These are phyloP conservation scores for Carex scoparia DNA, from an alignment of 176 grass and related monocot genomes.

Conservation along the genomic window DNA sequence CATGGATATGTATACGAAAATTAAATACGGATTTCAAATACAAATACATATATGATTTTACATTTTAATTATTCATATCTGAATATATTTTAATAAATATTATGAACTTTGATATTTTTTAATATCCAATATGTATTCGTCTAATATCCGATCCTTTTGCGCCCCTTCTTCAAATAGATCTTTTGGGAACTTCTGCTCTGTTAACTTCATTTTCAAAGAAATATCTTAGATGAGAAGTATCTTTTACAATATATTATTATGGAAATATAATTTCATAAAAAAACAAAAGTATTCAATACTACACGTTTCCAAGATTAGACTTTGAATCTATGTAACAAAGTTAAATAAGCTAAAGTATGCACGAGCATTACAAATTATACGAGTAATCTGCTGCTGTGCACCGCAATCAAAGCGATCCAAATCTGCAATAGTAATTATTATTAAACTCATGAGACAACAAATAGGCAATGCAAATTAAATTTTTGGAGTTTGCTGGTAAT, in stretches of 20 bases:
- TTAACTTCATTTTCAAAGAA: background rate
- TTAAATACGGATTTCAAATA: too few species aligned
- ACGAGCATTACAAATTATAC: slow-evolving; percentile 3
- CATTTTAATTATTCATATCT: too few species aligned
- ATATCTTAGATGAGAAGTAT: background rate
- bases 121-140: too few species aligned
- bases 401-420: background rate
- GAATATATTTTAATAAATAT: too few species aligned
- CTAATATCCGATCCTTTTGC: too few species aligned
- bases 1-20: too few species aligned
- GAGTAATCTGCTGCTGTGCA: background rate
- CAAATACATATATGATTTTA: too few species aligned
- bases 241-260: slow-evolving; percentile 7
- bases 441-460: background rate
- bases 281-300: background rate
- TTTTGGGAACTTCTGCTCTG: background rate
- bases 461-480: background rate
- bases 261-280: background rate
- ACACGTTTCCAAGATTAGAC: background rate
- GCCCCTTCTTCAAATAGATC: background rate
- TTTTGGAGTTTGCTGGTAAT: background rate
- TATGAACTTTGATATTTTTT: too few species aligned
- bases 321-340: background rate
- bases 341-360: background rate
- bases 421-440: background rate